Percentiles rank a stretch among this genome's conserved stretches.
These are phyloP conservation scores for Trichoderma sp. DNA, from an alignment of 2,329 filamentous ascomycete genomes.

Conservation along the genomic window DNA sequence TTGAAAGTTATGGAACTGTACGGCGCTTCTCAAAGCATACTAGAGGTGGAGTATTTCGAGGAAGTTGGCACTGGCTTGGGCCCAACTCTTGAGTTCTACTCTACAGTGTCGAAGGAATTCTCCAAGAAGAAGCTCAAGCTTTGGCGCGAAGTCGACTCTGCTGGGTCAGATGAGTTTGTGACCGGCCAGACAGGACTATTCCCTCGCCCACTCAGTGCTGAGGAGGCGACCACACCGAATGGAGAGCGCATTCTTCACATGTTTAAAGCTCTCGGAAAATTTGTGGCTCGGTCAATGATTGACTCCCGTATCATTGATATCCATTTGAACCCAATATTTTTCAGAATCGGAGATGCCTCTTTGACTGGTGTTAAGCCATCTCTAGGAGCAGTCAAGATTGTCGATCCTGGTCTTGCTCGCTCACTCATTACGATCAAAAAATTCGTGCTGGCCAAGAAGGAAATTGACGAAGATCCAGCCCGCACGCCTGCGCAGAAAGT, in stretches of 20 bases:
- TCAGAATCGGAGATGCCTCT: constrained; percentile 78
- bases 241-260: constrained; percentile 86
- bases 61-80: constrained; percentile 96
- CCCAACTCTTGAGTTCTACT: constrained; percentile 96
- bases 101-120: constrained; percentile 94
- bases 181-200: constrained; percentile 85
- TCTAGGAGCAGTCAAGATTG: constrained; percentile 82
- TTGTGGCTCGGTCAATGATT: constrained; percentile 96
- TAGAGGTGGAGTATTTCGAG: constrained; percentile 98
- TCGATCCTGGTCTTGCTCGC: constrained; percentile 82
- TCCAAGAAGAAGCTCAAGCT: constrained; percentile 96
- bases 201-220: constrained; percentile 83
- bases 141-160: constrained; percentile 87
- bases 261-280: constrained; percentile 94
- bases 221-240: constrained; percentile 71
- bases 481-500: constrained; percentile 71
- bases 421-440: constrained; percentile 86
- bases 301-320: constrained; percentile 98
- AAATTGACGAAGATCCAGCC: constrained; percentile 70
- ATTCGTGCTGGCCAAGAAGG: constrained; percentile 80
- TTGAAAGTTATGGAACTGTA: constrained; percentile 99
- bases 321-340: constrained; percentile 96
- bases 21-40: constrained; percentile 89
- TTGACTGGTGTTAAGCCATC: constrained; percentile 71
- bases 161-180: constrained; percentile 74